These are phyloP conservation scores for Leccinum uliginosum DNA, from an alignment of 768 basidiomycete genomes.

Conservation along the genomic window DNA sequence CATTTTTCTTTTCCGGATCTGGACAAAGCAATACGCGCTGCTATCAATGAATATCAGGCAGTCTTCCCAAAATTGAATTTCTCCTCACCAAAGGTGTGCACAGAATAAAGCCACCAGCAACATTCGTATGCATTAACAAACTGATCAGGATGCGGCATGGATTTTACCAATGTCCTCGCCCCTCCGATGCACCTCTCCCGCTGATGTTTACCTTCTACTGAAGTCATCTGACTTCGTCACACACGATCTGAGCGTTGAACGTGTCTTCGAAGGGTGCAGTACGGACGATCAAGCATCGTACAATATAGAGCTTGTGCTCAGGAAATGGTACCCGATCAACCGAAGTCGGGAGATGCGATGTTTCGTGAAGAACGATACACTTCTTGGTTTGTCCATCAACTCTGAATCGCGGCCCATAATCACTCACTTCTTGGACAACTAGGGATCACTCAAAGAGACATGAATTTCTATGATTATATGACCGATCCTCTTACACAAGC, in stretches of 20 bases:
- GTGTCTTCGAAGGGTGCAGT: slow-evolving; percentile 65
- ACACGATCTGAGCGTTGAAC: slow-evolving; percentile 62
- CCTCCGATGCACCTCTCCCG: slow-evolving; percentile 80
- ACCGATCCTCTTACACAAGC: slow-evolving; percentile 53
- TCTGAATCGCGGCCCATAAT: background rate
- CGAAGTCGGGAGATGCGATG: slow-evolving; percentile 83
- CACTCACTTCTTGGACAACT: background rate
- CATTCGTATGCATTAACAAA: background rate
- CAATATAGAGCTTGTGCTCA: slow-evolving; percentile 77
- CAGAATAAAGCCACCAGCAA: background rate
- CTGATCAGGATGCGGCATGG: slow-evolving; percentile 84
- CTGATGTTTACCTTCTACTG: slow-evolving; percentile 87
- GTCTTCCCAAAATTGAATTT: slow-evolving; percentile 98
- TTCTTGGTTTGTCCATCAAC: slow-evolving; percentile 56
- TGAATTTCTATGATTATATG: slow-evolving; percentile 84
- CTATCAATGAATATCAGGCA: slow-evolving; percentile 66
- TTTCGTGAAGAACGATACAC: slow-evolving; percentile 69
- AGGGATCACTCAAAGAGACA: slow-evolving; percentile 88
- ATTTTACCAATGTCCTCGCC: slow-evolving; percentile 80
- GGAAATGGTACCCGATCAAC: slow-evolving; percentile 88
- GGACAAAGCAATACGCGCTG: slow-evolving; percentile 64
- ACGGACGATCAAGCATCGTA: slow-evolving; percentile 34
- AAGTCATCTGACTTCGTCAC: slow-evolving; percentile 90
- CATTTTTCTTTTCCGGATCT: slow-evolving; percentile 76
- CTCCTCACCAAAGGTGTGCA: slow-evolving; percentile 79